Base-by-base conservation (phyloP, 495 filamentous ascomycete species). In the Xylaria sp. region DNA sequence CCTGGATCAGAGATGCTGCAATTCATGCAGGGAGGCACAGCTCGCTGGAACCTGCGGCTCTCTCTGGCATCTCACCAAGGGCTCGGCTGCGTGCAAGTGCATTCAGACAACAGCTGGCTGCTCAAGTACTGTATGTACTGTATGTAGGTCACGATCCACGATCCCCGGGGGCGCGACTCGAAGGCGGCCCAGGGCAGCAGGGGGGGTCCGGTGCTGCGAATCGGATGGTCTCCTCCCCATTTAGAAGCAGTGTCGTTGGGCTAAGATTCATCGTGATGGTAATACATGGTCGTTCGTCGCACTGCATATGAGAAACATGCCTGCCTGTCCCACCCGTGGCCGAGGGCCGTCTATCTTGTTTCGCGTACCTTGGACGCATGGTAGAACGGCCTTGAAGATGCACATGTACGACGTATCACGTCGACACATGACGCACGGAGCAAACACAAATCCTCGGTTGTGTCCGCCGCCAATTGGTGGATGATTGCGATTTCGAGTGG, bases 391-490 rank as follows among this genome's bases (percentile, higher is more conserved):
- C 62, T 21, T 19, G 61, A 59, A 37, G 69, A 41, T 15, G 40
- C 61, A 71, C 61, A 66, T 58, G 69, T 71, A 44, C 69, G 52
- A 71, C 69, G 75, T 77, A 74, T 69, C 68, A 75, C 75, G 68
- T 68, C 73, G 71, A 76, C 72, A 64, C 69, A 75, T 69, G 48
- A 66, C 61, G 70, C 70, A 68, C 44, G 17, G 17, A 50, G 73
- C 73, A 61, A 77, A 75, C 71, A 76, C 72, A 69, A 75, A 50
- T 67, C 59, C 73, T 78, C 77, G 77, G 77, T 70, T 78, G 77
- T 75, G 67, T 73, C 72, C 73, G 69, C 57, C 63, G 68, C 70
- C 77, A 78, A 77, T 78, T 75, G 75, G 67, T 72, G 62, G 68
- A 57, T 41, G 55, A 70, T 72, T 61, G 55, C 68, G 21, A 57